These are phyloP conservation scores for Botrytis deweyae DNA, from an alignment of 2,329 filamentous ascomycete genomes.

Conservation along the genomic window DNA sequence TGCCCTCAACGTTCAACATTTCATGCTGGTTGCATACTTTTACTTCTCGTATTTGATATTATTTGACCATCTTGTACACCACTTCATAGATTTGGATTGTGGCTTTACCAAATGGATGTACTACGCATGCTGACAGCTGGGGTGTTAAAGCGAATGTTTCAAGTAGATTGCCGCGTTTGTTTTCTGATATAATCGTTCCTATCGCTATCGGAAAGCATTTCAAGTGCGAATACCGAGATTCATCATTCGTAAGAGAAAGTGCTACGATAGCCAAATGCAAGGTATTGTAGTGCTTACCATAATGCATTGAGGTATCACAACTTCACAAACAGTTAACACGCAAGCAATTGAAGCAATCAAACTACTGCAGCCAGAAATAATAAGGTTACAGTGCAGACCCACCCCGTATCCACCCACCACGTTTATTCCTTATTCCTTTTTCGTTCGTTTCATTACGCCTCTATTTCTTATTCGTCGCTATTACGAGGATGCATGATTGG, in stretches of 20 bases:
- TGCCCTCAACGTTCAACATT: conserved; percentile 6
- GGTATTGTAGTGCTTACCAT: neutral
- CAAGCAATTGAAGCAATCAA: conserved; percentile 2
- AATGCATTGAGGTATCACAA: conserved; percentile 1
- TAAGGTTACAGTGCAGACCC: conserved; percentile 14
- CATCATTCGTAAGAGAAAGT: neutral
- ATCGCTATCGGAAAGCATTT: neutral
- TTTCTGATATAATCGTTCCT: neutral
- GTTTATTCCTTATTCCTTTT: conserved; percentile 18
- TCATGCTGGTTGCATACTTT: neutral
- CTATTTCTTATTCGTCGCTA: conserved; percentile 5
- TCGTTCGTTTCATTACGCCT: neutral
- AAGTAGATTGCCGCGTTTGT: neutral
- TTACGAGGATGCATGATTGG: conserved; percentile 14
- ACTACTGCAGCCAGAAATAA: conserved; percentile 6
- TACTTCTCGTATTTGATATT: neutral
- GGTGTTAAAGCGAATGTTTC: neutral
- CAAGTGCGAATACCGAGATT: neutral
- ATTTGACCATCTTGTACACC: neutral
- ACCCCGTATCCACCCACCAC: conserved; percentile 2
- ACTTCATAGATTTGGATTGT: neutral
- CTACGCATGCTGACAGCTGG: conserved; percentile 1
- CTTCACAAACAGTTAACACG: neutral
- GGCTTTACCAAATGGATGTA: neutral
- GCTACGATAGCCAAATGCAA: neutral